Evolutionary conservation across 306 rosid species (phyloP).

Genomic region (Gynostemma pentaphyllum): DNA sequence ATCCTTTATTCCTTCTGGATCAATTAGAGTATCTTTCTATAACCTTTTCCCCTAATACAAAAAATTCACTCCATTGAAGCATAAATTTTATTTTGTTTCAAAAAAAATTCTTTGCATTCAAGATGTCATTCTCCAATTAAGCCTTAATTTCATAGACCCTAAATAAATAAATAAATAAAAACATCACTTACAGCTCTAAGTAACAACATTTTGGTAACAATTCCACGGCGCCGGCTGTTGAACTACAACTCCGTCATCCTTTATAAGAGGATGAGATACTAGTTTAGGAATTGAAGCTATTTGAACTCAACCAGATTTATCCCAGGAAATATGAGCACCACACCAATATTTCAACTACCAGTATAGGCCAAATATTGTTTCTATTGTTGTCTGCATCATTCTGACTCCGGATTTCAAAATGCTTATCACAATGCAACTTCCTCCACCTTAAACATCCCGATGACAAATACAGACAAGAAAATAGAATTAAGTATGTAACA

Average conservation of each 20-base stretch:
- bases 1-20: not conserved
- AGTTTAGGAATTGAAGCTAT: constrained; percentile 65
- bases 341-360: constrained; percentile 95
- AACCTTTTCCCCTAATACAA: not conserved
- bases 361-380: constrained; percentile 78
- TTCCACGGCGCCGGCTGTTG: constrained; percentile 85
- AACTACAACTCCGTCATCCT: constrained; percentile 43
- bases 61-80: not conserved
- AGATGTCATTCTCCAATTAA: not conserved
- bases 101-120: not conserved
- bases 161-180: not conserved
- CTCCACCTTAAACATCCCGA: constrained; percentile 76
- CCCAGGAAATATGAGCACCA: constrained; percentile 87
- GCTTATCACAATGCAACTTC: constrained; percentile 58
- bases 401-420: constrained; percentile 40
- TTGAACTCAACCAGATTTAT: constrained; percentile 86
- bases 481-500: not conserved
- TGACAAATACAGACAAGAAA: constrained; percentile 2
- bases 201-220: constrained; percentile 93
- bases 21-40: not conserved
- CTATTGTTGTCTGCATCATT: constrained; percentile 69
- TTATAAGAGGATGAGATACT: constrained; percentile 61
- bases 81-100: not conserved
- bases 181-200: constrained; percentile 77
- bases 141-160: not conserved